Base-by-base conservation (phyloP, 805 yeast species). In the Pichia insulana region DNA sequence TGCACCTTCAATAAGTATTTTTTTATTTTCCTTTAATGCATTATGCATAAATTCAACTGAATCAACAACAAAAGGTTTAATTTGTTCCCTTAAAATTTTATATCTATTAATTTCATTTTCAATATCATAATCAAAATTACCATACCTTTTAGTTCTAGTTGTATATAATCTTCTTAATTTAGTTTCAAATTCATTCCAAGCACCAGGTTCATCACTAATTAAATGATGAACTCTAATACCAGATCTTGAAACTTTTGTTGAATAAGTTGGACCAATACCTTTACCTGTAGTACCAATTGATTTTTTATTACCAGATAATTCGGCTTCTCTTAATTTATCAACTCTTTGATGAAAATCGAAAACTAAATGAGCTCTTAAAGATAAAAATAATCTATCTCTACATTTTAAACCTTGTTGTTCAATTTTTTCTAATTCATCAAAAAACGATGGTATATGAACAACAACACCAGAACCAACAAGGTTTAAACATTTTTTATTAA, bases 331-430 rank as follows among this genome's bases (percentile, higher is more conserved):
- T 57, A 92, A 74, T 57, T 88, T 92, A 63, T 92, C 98, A 39
- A 95, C 89, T 63, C 89, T 78, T 70, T 92, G 98, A 69, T 92
- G 98, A 80, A 92, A 89, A 65, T 90, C 97, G 62, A 92, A 92
- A 36, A 92, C 98, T 55, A 92, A 69, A 64, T 92, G 98, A 38
- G 97, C 95, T 65, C 98, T 80, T 36, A 94, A 84, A 19, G 96
- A 86, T 36, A 92, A 68, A 57, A 88, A 90, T 50, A 92, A 70
- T 51, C 97, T 74, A 58, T 75, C 85, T 45, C 75, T 63, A 59
- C 87, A 76, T 50, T 78, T 61, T 51, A 90, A 71, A 27, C 97
- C 97, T 67, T 90, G 88, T 52, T 69, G 67, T 61, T 83, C 90
- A 55, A 92, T 68, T 56, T 77, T 78, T 56, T 78, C 80, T 60